Base-by-base conservation (phyloP, 78 protist species). In the Planoprotostelium fungivorum region DNA sequence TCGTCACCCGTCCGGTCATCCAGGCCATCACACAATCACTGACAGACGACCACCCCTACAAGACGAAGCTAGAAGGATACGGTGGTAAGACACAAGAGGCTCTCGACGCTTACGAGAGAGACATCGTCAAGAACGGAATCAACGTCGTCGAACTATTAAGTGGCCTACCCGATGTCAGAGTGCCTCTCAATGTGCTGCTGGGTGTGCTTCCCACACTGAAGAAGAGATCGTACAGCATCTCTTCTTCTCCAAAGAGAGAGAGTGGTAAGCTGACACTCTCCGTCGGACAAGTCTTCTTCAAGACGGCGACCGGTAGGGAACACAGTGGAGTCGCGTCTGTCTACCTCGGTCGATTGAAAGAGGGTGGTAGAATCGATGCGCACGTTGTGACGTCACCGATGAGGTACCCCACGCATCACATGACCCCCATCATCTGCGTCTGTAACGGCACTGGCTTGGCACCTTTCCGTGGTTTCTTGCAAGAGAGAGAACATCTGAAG, bases 371-470 rank as follows among this genome's bases (percentile, higher is more conserved):
- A 51, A 51, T 51, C 73, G 16, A 51, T 25, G 5, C 31, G 5
- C 73, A 51, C 16, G 5, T 51, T 51, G 73, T 51, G 73, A 51
- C 73, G 73, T 51, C 73, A 51, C n/a, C 16, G 73, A 51, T 51
- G 73, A 51, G 31, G 73, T 51, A 51, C 5, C 16, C 5, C 73
- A 51, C 31, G 73, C 31, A 16, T 51, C 73, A 25, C 31, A 5
- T 51, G 73, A 51, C 31, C 34, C 99, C 98, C 37, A 34, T 96
- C 34, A 89, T 98, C 87, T 90, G 95, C 95, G 92, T 97, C 35
- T 98, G 99, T 28, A 98, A 98, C 1, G 99, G 99, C 51, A 97
- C 99, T 0, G 99, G 99, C 63, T 85, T 98, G 0, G 99, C 99
- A 0, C 99, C 99, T 9, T 94, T 98, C 92, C 36, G 97, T 25